A percentile compares a stretch with the other conserved stretches of the same genome.
Evolutionary conservation across 345 rosid genomes (phyloP).

Genomic region (Eucalyptus leucophloia): DNA sequence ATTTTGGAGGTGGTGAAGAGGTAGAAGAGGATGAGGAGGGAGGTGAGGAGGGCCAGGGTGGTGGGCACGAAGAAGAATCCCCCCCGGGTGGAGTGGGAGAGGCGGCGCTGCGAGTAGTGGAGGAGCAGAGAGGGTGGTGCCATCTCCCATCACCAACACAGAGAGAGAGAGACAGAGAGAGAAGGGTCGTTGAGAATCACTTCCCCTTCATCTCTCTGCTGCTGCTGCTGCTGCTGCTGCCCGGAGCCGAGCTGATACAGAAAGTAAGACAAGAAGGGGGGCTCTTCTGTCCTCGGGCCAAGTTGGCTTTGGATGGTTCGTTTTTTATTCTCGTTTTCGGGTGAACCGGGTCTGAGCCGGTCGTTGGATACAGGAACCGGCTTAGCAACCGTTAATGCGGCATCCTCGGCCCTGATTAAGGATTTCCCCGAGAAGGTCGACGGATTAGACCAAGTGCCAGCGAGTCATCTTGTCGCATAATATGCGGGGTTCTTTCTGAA

Average conservation of each 20-base stretch:
- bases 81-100: constrained; percentile 2
- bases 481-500: neutral
- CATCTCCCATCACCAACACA: constrained; percentile 10
- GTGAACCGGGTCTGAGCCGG: neutral
- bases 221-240: neutral
- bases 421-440: neutral
- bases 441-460: neutral
- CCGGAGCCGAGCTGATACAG: neutral
- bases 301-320: neutral
- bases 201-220: neutral
- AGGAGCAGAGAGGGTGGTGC: constrained; percentile 11
- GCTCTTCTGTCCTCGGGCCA: neutral
- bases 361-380: neutral
- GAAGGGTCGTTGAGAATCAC: neutral
- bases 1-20: constrained; percentile 33
- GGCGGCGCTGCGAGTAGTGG: constrained; percentile 10
- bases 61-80: constrained; percentile 37
- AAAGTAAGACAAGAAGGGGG: neutral
- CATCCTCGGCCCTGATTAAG: neutral
- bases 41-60: constrained; percentile 30
- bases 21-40: constrained; percentile 29
- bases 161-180: no score
- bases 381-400: neutral
- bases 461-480: neutral
- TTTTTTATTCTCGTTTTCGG: neutral